Evolutionary conservation across 345 rosid genomes (phyloP).

Genomic region (Tarenaya hassleriana): DNA sequence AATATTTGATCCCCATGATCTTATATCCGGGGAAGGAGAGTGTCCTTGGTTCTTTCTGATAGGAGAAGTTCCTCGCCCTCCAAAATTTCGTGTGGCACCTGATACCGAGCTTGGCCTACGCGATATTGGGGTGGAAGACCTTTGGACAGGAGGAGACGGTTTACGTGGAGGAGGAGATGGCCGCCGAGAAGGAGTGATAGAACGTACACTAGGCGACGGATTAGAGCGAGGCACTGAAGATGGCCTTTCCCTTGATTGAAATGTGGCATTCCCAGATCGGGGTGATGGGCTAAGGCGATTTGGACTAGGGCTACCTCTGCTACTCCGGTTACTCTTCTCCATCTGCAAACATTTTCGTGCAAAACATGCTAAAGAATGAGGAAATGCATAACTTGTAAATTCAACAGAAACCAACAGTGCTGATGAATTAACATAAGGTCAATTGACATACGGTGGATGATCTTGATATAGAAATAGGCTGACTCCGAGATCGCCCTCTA

Average conservation of each 20-base stretch:
- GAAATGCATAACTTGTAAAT: slow-evolving; percentile 12
- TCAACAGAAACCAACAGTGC: slow-evolving; percentile 4
- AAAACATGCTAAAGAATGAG: slow-evolving; percentile 1
- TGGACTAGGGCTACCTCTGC: slow-evolving; percentile 95
- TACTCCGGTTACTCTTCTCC: slow-evolving; percentile 88
- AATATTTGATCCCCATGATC: slow-evolving; percentile 83
- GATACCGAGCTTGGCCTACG: slow-evolving; percentile 66
- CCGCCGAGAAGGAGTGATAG: slow-evolving; percentile 63
- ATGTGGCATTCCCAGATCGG: slow-evolving; percentile 52
- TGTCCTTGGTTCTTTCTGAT: slow-evolving; percentile 59
- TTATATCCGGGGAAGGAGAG: slow-evolving; percentile 86
- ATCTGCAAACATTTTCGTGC: slow-evolving; percentile 42
- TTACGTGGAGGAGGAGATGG: slow-evolving; percentile 61
- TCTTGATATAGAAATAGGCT: slow-evolving; percentile 83
- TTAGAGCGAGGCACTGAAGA: slow-evolving; percentile 71
- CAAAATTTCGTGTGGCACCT: slow-evolving; percentile 31
- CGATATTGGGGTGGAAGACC: slow-evolving; percentile 75
- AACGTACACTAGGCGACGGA: slow-evolving; percentile 45
- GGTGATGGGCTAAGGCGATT: slow-evolving; percentile 92
- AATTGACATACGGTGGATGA: slow-evolving; percentile 70
- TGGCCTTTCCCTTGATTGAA: slow-evolving; percentile 76
- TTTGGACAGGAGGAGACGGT: slow-evolving; percentile 50
- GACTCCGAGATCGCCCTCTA: slow-evolving; percentile 88
- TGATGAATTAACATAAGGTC: slow-evolving; percentile 10
- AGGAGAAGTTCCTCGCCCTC: slow-evolving; percentile 73